phyloP scores from a whole-genome alignment of 257 asterid species.

The Linaria vulgaris region DNA sequence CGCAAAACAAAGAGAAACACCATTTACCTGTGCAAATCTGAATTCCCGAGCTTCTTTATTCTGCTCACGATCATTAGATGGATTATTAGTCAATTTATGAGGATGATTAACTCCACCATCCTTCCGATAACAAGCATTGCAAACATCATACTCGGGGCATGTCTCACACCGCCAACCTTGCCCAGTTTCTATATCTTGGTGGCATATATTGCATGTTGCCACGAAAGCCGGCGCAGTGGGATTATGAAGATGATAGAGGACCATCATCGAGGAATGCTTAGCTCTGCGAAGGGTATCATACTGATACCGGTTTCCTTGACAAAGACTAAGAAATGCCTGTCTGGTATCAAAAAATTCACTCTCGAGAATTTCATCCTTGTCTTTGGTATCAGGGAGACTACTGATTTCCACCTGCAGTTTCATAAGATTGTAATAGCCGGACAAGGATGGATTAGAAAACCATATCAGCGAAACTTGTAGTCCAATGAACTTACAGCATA shows the following conservation, averaged over 20 bases:
- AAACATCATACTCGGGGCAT: slow-evolving; percentile 89
- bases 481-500: slow-evolving; percentile 53
- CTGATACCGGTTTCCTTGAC: slow-evolving; percentile 98
- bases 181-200: slow-evolving; percentile 90
- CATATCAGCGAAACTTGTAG: too few relatives aligned
- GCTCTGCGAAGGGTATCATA: slow-evolving; percentile 98
- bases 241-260: slow-evolving; percentile 97
- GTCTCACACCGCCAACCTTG: slow-evolving; percentile 97
- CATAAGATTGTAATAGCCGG: slow-evolving; percentile 21
- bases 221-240: slow-evolving; percentile 98
- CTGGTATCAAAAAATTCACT: slow-evolving; percentile 98
- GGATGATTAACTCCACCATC: slow-evolving; percentile 88
- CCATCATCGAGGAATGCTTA: slow-evolving; percentile 99
- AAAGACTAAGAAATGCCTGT: slow-evolving; percentile 94
- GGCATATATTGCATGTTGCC: slow-evolving; percentile 68
- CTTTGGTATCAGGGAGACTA: slow-evolving; percentile 70
- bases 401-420: slow-evolving; percentile 61
- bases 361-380: slow-evolving; percentile 89
- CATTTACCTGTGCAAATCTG: slow-evolving; percentile 79
- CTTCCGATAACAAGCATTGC: slow-evolving; percentile 77
- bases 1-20: slow-evolving; percentile 18
- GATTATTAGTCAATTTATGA: slow-evolving; percentile 84
- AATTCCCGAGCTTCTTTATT: slow-evolving; percentile 92
- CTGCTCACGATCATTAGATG: slow-evolving; percentile 82
- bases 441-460: neutral